These are phyloP conservation scores for Steccherinum ochraceum DNA, from an alignment of 768 basidiomycete species.

Conservation along the genomic window DNA sequence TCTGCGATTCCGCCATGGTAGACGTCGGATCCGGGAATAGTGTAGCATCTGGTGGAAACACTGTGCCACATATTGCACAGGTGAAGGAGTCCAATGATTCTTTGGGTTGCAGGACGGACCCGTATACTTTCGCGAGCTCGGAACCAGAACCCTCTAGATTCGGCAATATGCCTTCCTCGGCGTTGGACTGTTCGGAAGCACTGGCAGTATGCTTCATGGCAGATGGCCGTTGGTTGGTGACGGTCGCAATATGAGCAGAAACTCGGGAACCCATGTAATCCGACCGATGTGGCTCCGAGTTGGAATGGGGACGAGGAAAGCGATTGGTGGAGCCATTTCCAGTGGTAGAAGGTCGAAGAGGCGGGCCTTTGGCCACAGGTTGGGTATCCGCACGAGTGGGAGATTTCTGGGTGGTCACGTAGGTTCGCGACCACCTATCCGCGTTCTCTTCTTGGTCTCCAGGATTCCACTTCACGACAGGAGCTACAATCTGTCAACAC, in stretches of 20 bases:
- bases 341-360: constrained; percentile 12
- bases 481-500: constrained; percentile 36
- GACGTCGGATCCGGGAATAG: constrained; percentile 70
- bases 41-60: constrained; percentile 77
- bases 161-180: constrained; percentile 56
- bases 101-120: constrained; percentile 75
- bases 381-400: constrained; percentile 29
- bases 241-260: constrained; percentile 51
- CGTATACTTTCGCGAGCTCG: constrained; percentile 75
- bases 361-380: constrained; percentile 10
- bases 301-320: constrained; percentile 38
- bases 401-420: constrained; percentile 52
- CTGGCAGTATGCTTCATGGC: constrained; percentile 39
- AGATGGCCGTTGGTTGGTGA: constrained; percentile 50
- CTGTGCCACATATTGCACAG: constrained; percentile 56
- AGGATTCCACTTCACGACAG: constrained; percentile 63
- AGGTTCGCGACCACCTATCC: constrained; percentile 80
- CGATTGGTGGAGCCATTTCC: constrained; percentile 32
- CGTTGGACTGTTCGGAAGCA: constrained; percentile 28
- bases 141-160: constrained; percentile 44
- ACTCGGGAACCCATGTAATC: constrained; percentile 39
- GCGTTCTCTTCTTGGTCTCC: constrained; percentile 34
- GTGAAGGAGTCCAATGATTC: constrained; percentile 65
- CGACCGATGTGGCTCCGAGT: neutral
- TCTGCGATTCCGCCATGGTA: constrained; percentile 19